A percentile compares a stretch with the other conserved stretches of the same genome.
phyloP scores from a whole-genome alignment of 2,329 filamentous ascomycete species.

The Cercospora citrullina region DNA sequence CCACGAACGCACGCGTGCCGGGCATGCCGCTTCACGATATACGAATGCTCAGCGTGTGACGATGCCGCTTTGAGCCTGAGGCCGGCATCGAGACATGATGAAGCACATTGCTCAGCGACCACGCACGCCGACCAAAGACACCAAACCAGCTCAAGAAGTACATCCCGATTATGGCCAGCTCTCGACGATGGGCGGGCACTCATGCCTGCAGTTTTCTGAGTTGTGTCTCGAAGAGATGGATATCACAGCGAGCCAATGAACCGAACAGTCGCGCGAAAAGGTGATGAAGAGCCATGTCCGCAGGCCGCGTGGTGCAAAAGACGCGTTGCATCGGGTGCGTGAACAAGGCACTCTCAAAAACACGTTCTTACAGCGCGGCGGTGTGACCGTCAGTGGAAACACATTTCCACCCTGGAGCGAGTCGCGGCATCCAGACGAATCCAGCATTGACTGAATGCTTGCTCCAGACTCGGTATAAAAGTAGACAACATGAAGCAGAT shows the following conservation, averaged over 20 bases:
- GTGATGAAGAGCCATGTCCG: neutral
- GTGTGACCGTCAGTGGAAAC: neutral
- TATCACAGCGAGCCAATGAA: neutral
- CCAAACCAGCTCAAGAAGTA: neutral
- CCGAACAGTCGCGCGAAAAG: neutral
- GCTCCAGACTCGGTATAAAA: neutral
- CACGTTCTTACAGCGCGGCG: neutral
- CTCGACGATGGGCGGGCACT: neutral
- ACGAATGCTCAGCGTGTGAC: neutral
- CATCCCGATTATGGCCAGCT: neutral
- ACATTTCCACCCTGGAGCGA: neutral
- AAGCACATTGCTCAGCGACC: neutral
- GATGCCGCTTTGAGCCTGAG: neutral
- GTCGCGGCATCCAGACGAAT: neutral
- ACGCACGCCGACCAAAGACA: neutral
- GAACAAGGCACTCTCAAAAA: neutral
- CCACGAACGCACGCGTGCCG: conserved; percentile 9
- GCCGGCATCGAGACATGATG: neutral
- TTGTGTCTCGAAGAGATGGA: neutral
- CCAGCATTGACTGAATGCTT: neutral
- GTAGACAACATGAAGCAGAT: neutral
- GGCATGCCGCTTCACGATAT: neutral
- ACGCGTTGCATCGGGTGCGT: neutral
- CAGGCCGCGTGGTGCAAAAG: neutral
- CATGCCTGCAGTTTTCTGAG: neutral